phyloP scores from a whole-genome alignment of 2,329 filamentous ascomycete genomes.

The Colletotrichum agaves region DNA sequence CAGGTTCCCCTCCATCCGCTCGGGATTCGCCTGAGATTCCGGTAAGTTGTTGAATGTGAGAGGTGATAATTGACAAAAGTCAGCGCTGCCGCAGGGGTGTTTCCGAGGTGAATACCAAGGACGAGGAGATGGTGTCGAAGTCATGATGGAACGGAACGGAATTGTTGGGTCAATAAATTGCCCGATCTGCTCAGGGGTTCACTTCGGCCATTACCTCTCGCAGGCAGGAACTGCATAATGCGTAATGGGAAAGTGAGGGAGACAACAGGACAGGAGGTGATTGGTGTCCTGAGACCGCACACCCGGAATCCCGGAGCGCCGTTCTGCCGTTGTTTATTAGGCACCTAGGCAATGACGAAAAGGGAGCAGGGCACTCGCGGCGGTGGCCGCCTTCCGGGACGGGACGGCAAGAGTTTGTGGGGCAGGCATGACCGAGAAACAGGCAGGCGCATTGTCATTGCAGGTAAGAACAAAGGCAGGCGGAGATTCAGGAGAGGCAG shows the following conservation, averaged over 20 bases:
- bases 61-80: conserved; percentile 16
- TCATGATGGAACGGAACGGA: not conserved
- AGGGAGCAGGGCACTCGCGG: not conserved
- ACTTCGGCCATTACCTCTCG: not conserved
- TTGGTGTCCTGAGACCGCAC: conserved; percentile 10
- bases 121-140: conserved; percentile 14
- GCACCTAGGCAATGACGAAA: not conserved
- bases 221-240: not conserved
- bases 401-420: not conserved
- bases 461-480: not conserved
- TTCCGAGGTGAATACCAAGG: not conserved
- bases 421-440: not conserved
- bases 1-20: conserved; percentile 9
- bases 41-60: conserved; percentile 4
- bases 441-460: not conserved
- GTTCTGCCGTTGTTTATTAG: not conserved
- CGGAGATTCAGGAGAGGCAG: not conserved
- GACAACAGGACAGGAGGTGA: not conserved
- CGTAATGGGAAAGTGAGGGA: not conserved
- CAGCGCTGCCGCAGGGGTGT: not conserved
- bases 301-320: conserved; percentile 14
- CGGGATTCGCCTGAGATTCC: not conserved
- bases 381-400: conserved; percentile 1
- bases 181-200: conserved; percentile 26
- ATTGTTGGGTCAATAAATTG: conserved; percentile 1